These are phyloP conservation scores for Paraglomus brasilianum DNA, from an alignment of 192 early-diverging fungal genomes.

Conservation along the genomic window DNA sequence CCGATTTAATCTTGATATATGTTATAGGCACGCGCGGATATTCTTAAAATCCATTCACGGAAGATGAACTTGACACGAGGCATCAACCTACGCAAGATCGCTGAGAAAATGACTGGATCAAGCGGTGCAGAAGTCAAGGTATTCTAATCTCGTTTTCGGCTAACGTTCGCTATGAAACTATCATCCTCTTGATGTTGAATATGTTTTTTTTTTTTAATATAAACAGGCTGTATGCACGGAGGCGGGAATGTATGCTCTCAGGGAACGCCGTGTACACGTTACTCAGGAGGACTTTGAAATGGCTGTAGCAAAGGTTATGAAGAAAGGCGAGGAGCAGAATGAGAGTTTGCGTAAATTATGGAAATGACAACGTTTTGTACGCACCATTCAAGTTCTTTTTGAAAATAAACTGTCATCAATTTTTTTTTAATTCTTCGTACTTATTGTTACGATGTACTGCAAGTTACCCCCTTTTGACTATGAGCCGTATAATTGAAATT, in stretches of 20 bases:
- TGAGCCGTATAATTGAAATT: too few relatives aligned
- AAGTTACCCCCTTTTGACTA: too few relatives aligned
- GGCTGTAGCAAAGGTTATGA: slow-evolving; percentile 98
- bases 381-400: too few relatives aligned
- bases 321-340: slow-evolving; percentile 97
- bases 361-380: slow-evolving; percentile 62
- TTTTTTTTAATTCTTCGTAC: too few relatives aligned
- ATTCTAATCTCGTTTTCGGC: slow-evolving; percentile 22
- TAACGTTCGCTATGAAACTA: background rate
- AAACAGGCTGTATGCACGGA: slow-evolving; percentile 74
- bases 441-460: too few relatives aligned
- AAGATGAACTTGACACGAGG: slow-evolving; percentile 90
- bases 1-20: slow-evolving; percentile 5
- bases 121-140: slow-evolving; percentile 86
- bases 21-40: slow-evolving; percentile 71
- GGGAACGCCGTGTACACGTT: slow-evolving; percentile 97
- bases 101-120: slow-evolving; percentile 80
- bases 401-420: too few relatives aligned
- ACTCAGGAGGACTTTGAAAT: slow-evolving; percentile 99
- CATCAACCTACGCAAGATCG: slow-evolving; percentile 88
- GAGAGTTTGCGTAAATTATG: slow-evolving; percentile 96
- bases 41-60: slow-evolving; percentile 88
- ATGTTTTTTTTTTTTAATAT: background rate
- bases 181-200: background rate
- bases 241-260: slow-evolving; percentile 87